Conservation (phyloP, 2,329 filamentous ascomycete species). For the Fusarium acutatum region DNA sequence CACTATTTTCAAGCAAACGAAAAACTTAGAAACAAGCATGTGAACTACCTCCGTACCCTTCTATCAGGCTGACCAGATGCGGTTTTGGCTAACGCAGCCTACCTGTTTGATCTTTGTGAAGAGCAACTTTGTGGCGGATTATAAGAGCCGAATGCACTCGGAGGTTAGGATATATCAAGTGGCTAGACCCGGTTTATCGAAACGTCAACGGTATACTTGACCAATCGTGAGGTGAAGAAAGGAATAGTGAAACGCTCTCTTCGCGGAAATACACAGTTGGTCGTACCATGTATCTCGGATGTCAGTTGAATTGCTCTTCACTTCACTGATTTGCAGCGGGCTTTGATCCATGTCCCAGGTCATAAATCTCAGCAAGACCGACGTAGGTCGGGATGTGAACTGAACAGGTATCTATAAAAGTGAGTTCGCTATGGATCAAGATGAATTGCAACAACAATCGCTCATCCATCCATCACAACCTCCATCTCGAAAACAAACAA, state of each 20-base stretch:
- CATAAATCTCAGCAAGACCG: neutral
- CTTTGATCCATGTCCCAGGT: neutral
- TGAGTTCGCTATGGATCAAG: neutral
- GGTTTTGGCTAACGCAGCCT: too few relatives aligned
- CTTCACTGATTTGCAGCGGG: neutral
- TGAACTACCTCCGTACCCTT: neutral
- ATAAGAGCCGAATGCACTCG: constrained; percentile 5
- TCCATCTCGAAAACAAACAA: neutral
- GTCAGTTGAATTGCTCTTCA: too few relatives aligned
- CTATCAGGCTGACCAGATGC: rapidly evolving
- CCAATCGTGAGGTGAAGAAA: neutral
- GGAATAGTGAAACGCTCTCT: neutral
- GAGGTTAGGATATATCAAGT: neutral
- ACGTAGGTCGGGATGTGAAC: neutral
- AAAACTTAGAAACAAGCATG: neutral
- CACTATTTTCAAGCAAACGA: neutral
- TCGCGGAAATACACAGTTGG: neutral
- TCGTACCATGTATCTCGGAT: neutral
- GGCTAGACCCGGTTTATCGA: neutral
- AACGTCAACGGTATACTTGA: neutral
- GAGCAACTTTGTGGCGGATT: neutral
- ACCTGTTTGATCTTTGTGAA: neutral
- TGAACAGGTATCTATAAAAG: neutral
- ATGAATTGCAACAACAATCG: neutral
- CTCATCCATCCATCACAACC: neutral